These are phyloP conservation scores for Arthroderma sp. DNA, from an alignment of 2,329 filamentous ascomycete genomes.

Conservation along the genomic window DNA sequence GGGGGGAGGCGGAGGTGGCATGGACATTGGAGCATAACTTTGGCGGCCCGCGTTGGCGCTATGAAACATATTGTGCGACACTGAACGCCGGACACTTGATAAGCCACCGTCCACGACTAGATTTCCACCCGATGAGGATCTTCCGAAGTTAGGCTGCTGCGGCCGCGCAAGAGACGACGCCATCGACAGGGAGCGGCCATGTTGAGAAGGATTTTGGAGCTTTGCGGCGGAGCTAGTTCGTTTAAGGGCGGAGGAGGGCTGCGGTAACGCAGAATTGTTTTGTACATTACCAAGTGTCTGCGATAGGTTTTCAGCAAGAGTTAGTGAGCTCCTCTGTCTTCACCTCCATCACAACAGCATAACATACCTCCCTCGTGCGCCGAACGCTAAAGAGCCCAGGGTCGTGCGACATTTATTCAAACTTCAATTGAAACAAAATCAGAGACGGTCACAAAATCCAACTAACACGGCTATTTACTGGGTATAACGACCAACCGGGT, in stretches of 20 bases:
- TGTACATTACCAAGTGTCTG: constrained; percentile 73
- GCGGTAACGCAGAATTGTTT: constrained; percentile 72
- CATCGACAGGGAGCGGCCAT: constrained; percentile 73
- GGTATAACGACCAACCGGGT: no score
- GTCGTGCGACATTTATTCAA: constrained; percentile 62
- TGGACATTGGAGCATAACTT: constrained; percentile 51
- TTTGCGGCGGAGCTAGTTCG: constrained; percentile 68
- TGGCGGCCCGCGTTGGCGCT: constrained; percentile 51
- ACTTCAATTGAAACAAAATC: no score
- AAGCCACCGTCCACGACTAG: constrained; percentile 69
- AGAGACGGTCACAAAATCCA: no score
- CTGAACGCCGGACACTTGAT: constrained; percentile 70
- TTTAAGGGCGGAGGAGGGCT: constrained; percentile 88
- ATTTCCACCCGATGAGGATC: constrained; percentile 58
- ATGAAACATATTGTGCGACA: constrained; percentile 53
- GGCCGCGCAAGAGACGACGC: constrained; percentile 75
- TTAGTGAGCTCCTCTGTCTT: neutral
- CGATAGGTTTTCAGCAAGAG: neutral
- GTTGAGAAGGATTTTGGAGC: constrained; percentile 50
- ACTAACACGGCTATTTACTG: no score
- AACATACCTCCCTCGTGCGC: constrained; percentile 71
- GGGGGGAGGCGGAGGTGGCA: constrained; percentile 37
- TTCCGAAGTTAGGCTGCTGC: constrained; percentile 74
- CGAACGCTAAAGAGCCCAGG: constrained; percentile 81
- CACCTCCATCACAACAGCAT: neutral